Evolutionary conservation across 768 basidiomycete species (phyloP), one percentile per base, ranked within the genome.

Genomic region (Daedaleopsis nitida): DNA sequence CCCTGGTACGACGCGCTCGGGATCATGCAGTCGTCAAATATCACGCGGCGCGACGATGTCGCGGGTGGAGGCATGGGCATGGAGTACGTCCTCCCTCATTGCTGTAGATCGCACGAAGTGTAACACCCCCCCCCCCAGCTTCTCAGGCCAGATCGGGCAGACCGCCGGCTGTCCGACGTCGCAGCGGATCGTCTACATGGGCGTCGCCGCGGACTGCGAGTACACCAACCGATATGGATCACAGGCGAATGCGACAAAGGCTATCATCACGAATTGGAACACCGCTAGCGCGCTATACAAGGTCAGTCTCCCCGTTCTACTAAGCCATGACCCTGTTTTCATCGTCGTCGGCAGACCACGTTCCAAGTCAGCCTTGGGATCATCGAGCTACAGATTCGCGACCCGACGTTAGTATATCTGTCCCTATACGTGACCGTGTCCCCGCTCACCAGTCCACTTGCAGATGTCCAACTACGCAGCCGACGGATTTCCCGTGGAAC

Each of bases 351-450:
- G 24, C 74, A 86, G 83, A 75, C 75, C 3, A 90, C 89, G 0
- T 95, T 95, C 78, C 94, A 93, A 66, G 80, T 95, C 66, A 89
- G 88, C 61, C 80, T 96, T 47, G 94, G 91, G 0, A 91, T 95
- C 48, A 80, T 91, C 54, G 88, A 92, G 69, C 77, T 95, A 37
- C 82, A 87, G 66, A 83, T 94, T n/a, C 84, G 87, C 70, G 81
- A 85, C 62, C 60, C 80, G 23, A 79, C 76, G 80, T 85, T 68
- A 68, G 74, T 67, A 42, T 42, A 42, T 43, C 34, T 44, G 48
- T 48, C 52, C 23, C 12, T 32, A 37, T 60, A 32, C 27, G 4
- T 48, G 24, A 24, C 50, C 49, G 53, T 55, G 34, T n/a, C 43
- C 53, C 47, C 60, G 7, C n/a, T 47, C 34, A 50, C 23, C 14